Evolutionary conservation across 148 eudicot genomes (phyloP).

Genomic region (Linanthus parryae): DNA sequence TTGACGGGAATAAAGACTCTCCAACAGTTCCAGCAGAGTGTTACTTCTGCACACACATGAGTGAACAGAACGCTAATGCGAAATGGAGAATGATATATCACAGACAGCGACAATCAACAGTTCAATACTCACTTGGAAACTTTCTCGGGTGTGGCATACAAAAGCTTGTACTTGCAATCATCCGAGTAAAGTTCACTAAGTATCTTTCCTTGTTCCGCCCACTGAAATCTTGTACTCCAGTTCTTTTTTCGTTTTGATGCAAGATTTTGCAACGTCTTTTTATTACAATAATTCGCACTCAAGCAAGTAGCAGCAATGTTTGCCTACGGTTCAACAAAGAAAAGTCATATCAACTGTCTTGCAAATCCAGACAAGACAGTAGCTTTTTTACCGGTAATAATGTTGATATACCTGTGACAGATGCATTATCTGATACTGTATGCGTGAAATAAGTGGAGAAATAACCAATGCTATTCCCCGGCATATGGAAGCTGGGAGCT

Average conservation of each 20-base stretch:
- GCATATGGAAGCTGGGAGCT: conserved; percentile 84
- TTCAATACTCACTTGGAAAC: conserved; percentile 75
- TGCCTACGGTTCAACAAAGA: conserved; percentile 34
- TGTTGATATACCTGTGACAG: conserved; percentile 55
- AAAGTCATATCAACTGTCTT: not conserved
- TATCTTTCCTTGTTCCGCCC: conserved; percentile 90
- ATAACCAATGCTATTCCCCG: conserved; percentile 86
- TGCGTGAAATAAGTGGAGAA: conserved; percentile 90
- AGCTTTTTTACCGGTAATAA: conserved; percentile 2
- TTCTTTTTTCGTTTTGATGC: too few relatives aligned
- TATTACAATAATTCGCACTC: too few relatives aligned
- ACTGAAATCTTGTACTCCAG: too few relatives aligned
- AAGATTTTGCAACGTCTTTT: too few relatives aligned
- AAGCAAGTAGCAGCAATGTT: conserved; percentile 86
- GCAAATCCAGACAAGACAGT: not conserved
- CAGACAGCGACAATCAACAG: not conserved
- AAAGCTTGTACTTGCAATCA: conserved; percentile 59
- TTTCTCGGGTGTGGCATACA: conserved; percentile 94
- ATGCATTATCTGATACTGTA: conserved; percentile 98
- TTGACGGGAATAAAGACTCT: conserved; percentile 55
- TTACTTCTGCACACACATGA: conserved; percentile 62
- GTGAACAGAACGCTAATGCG: too few relatives aligned
- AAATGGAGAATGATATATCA: not conserved
- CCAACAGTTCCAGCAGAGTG: conserved; percentile 63
- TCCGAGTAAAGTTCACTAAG: conserved; percentile 66